These are phyloP conservation scores for Termitomyces sp. DNA, from an alignment of 768 basidiomycete species.

Conservation along the genomic window DNA sequence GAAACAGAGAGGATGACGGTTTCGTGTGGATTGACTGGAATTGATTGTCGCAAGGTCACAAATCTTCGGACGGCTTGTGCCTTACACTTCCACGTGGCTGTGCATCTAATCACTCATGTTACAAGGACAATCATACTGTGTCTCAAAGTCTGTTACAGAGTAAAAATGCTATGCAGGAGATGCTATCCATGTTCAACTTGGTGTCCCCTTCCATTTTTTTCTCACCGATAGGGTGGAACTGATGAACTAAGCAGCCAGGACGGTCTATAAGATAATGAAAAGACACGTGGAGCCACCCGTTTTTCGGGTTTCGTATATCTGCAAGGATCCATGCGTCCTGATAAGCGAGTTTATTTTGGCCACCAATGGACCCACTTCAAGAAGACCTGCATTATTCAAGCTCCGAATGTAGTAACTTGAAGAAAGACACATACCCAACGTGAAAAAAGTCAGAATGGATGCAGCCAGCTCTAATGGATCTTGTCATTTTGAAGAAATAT, in stretches of 20 bases:
- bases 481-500: constrained; percentile 37
- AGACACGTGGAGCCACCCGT: constrained; percentile 61
- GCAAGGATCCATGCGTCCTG: background rate
- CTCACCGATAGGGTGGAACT: constrained; percentile 37
- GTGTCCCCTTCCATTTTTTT: constrained; percentile 4
- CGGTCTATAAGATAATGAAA: constrained; percentile 31
- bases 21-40: background rate
- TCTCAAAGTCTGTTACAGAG: background rate
- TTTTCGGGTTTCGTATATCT: constrained; percentile 54
- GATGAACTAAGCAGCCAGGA: constrained; percentile 38
- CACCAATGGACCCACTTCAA: constrained; percentile 65
- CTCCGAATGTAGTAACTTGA: constrained; percentile 38
- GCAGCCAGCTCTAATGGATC: constrained; percentile 44
- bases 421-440: constrained; percentile 42
- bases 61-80: background rate
- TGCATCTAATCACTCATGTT: constrained; percentile 1
- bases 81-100: constrained; percentile 12
- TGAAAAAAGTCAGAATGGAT: constrained; percentile 34
- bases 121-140: background rate
- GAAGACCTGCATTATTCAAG: constrained; percentile 21
- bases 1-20: background rate
- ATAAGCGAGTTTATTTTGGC: constrained; percentile 38
- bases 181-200: background rate
- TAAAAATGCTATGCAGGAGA: background rate
- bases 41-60: background rate